Evolutionary conservation across 2,329 filamentous ascomycete species (phyloP), one percentile per base, ranked within the genome.

Genomic region (Pseudopithomyces chartarum): DNA sequence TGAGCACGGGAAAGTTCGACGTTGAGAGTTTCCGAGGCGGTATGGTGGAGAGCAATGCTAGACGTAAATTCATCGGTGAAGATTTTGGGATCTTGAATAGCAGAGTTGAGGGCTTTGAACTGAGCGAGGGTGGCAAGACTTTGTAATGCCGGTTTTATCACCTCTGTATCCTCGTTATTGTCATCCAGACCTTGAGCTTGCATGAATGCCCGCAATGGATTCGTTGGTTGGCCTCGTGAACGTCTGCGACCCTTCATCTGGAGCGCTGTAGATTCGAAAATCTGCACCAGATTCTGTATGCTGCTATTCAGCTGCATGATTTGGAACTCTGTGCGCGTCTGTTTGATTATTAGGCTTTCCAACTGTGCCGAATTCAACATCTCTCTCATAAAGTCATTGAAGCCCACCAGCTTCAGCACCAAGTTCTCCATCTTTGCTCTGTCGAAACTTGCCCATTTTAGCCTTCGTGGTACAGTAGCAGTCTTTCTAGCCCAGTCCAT

Each of bases 341-440:
- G 73, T 57, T 71, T 68, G 26, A 63, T 56, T 3, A 65, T 42
- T 1, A 76, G 66, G 8, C 55, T 61, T 11, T 73, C 60, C 20
- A 73, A 59, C 33, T 76, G 73, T 5, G 60, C 57, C 5, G 61
- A 53, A 34, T 69, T 73, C 22, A 78, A 65, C 38, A 74, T 67
- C 13, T 73, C 70, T 3, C 68, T 60, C 65, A 78, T 69, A 52
- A 71, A 75, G 57, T 75, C 67, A 52, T 78, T 78, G 54, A 74
- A 70, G 6, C 64, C 56, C 12, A 62, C 63, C 42, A 78, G 55
- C 23, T 73, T 73, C 6, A 64, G 56, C 19, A 77, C 63, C 26
- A 78, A 59, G 5, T 22, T 49, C 48, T 71, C 69, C 61, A 75
- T 66, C 53, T 71, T 73, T 0, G 57, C 57, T 50, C 65, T 68